These are phyloP conservation scores for Tolypocladium tundrense DNA, from an alignment of 2,329 filamentous ascomycete species.

Conservation along the genomic window DNA sequence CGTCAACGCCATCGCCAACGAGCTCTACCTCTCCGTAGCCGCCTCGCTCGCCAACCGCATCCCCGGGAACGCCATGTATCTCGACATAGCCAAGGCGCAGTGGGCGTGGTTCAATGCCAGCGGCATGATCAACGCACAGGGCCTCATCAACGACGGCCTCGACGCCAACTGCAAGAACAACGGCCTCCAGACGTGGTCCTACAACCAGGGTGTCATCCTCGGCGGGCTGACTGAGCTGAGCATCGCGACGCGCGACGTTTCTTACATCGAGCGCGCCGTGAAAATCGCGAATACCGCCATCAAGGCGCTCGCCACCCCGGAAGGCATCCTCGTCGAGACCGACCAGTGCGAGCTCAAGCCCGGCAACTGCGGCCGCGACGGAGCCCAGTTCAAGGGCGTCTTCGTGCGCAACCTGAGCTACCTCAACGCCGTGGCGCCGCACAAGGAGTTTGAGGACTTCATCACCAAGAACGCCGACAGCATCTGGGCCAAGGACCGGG, in stretches of 20 bases:
- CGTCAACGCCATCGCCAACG: constrained; percentile 48
- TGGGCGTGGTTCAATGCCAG: constrained; percentile 43
- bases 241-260: constrained; percentile 28
- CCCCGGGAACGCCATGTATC: constrained; percentile 28
- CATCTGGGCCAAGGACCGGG: constrained; percentile 52
- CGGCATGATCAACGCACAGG: constrained; percentile 40
- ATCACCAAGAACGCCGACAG: constrained; percentile 52
- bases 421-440: constrained; percentile 40
- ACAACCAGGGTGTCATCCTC: constrained; percentile 50
- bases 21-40: constrained; percentile 44
- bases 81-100: constrained; percentile 36
- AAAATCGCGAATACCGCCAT: constrained; percentile 45
- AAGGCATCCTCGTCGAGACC: constrained; percentile 34
- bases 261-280: constrained; percentile 31
- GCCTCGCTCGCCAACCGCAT: constrained; percentile 42
- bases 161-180: constrained; percentile 39
- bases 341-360: constrained; percentile 22
- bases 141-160: constrained; percentile 45
- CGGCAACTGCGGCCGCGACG: constrained; percentile 34
- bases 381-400: constrained; percentile 62
- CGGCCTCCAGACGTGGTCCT: constrained; percentile 37
- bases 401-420: constrained; percentile 55
- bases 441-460: constrained; percentile 39
- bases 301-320: constrained; percentile 26
- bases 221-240: constrained; percentile 43